Conservation (phyloP, 2,329 filamentous ascomycete genomes). For the Sclerotinia subarctica region DNA sequence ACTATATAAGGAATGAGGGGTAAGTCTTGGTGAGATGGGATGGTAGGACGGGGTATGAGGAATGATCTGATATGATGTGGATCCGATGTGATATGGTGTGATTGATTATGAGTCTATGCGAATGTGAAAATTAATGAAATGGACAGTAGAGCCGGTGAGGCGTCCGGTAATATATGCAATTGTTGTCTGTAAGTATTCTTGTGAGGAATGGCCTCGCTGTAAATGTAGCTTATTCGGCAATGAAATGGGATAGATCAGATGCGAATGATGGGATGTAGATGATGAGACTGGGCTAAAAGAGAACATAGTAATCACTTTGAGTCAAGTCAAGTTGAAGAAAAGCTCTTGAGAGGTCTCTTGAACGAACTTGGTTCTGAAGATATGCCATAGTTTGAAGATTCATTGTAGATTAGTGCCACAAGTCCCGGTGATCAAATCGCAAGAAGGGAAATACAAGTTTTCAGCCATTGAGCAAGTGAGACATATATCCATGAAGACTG, state of each 20-base stretch:
- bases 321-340: not conserved
- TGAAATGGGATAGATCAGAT: not conserved
- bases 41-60: not conserved
- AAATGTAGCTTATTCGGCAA: not conserved
- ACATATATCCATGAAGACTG: not conserved
- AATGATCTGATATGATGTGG: not conserved
- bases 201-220: not conserved
- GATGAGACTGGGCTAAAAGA: not conserved
- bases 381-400: not conserved
- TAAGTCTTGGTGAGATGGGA: not conserved
- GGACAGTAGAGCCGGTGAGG: not conserved
- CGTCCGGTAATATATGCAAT: not conserved
- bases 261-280: not conserved
- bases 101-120: not conserved
- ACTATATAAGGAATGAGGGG: not conserved
- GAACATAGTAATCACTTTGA: not conserved
- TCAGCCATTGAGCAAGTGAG: not conserved
- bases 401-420: not conserved
- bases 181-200: not conserved
- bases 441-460: no score
- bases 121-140: not conserved
- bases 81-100: not conserved
- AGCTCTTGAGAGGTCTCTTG: not conserved
- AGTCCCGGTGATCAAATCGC: not conserved
- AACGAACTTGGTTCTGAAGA: not conserved